phyloP scores from a whole-genome alignment of 2,329 filamentous ascomycete species.

The Blastomyces silverae region DNA sequence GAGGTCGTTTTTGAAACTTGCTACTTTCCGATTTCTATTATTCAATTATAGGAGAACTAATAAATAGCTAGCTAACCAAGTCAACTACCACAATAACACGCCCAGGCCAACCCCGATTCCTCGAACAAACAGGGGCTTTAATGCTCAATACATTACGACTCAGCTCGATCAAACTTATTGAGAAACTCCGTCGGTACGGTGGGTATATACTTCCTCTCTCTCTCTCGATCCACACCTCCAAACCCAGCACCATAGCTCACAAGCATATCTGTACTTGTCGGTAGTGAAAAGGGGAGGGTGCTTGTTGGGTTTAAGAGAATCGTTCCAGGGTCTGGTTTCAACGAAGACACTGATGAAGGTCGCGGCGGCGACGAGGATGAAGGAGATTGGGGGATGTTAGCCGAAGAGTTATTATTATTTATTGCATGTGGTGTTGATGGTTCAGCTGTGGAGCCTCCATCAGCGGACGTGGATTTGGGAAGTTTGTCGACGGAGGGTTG shows the following conservation, averaged over 20 bases:
- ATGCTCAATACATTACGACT: neutral
- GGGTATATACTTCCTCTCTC: conserved; percentile 91
- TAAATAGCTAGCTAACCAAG: neutral
- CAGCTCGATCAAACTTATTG: conserved; percentile 64
- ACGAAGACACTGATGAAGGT: conserved; percentile 19
- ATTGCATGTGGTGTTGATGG: conserved; percentile 1
- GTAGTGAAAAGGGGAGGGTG: conserved; percentile 91
- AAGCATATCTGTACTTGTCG: conserved; percentile 95
- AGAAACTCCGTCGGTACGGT: conserved; percentile 92
- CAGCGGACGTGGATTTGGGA: neutral
- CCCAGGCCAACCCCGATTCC: neutral
- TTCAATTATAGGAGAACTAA: neutral
- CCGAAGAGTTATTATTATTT: conserved; percentile 19
- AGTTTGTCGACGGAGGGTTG: neutral
- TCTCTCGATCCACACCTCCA: conserved; percentile 82
- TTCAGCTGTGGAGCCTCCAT: conserved; percentile 17
- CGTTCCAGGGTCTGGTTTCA: conserved; percentile 19
- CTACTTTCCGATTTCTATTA: neutral
- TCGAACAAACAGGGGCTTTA: neutral
- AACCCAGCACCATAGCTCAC: conserved; percentile 92
- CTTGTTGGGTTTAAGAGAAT: conserved; percentile 81
- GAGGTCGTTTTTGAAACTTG: neutral
- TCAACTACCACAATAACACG: neutral
- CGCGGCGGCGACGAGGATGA: conserved; percentile 24
- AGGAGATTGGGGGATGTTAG: conserved; percentile 23